These are phyloP conservation scores for Rhododendron williamsianum DNA, from an alignment of 148 eudicot species.

Conservation along the genomic window DNA sequence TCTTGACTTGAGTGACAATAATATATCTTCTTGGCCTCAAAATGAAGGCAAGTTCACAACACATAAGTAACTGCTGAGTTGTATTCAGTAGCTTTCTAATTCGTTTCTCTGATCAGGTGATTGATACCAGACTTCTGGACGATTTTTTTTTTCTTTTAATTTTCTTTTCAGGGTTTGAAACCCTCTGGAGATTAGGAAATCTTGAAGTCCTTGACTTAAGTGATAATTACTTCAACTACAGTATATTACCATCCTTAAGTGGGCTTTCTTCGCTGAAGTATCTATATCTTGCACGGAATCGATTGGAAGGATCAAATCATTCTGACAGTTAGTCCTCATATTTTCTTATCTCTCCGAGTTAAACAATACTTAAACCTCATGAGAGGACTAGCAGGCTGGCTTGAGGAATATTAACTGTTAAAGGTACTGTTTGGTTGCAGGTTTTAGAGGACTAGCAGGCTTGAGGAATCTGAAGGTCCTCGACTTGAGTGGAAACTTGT, in stretches of 20 bases:
- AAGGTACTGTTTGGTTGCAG: not conserved
- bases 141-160: not conserved
- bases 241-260: not conserved
- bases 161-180: not conserved
- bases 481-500: not conserved
- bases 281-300: not conserved
- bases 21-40: not conserved
- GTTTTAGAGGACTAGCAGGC: not conserved
- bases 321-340: not conserved
- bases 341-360: not conserved
- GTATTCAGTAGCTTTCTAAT: not conserved
- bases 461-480: slow-evolving; percentile 1
- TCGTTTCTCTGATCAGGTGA: not conserved
- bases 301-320: not conserved
- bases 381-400: too few relatives aligned
- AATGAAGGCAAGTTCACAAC: not conserved
- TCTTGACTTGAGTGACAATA: not conserved
- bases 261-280: not conserved
- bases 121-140: not conserved
- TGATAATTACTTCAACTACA: not conserved
- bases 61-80: not conserved
- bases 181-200: not conserved
- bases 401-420: too few relatives aligned
- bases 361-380: too few relatives aligned
- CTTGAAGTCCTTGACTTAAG: not conserved